These are phyloP conservation scores for Trichaptum fuscoviolaceum DNA, from an alignment of 768 basidiomycete genomes.

Conservation along the genomic window DNA sequence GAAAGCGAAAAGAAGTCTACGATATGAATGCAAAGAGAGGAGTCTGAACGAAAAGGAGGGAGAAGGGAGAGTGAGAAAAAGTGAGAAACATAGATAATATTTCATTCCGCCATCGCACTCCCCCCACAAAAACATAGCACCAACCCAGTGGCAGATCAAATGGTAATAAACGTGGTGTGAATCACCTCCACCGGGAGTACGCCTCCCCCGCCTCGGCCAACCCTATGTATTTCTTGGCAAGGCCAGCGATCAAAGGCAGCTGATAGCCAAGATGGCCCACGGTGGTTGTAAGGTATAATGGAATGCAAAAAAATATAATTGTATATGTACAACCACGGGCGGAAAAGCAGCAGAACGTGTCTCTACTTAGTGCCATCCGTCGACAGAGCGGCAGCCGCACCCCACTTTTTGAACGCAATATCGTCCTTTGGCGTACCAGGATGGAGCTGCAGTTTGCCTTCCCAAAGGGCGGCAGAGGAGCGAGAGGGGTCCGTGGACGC, in stretches of 20 bases:
- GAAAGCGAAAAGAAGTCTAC: neutral
- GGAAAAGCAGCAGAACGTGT: neutral
- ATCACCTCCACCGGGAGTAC: neutral
- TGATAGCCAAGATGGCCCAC: neutral
- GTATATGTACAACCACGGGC: neutral
- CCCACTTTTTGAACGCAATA: constrained; percentile 33
- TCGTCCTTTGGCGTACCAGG: constrained; percentile 78
- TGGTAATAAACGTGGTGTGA: neutral
- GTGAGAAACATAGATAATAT: neutral
- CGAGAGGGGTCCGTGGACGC: constrained; percentile 71
- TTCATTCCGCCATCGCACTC: neutral
- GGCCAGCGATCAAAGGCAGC: neutral
- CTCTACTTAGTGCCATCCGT: neutral
- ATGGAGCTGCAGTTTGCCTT: constrained; percentile 83
- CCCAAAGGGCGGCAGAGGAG: constrained; percentile 78
- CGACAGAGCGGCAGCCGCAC: constrained; percentile 7
- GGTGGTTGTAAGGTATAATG: neutral
- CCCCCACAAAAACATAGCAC: neutral
- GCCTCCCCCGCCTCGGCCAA: neutral
- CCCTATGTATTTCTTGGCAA: neutral
- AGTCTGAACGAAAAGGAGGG: neutral
- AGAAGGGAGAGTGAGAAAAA: neutral
- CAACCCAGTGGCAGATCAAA: neutral
- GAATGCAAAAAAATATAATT: neutral
- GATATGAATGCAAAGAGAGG: neutral